These are phyloP conservation scores for Tolypocladium inflatum DNA, from an alignment of 2,329 filamentous ascomycete genomes.

Conservation along the genomic window DNA sequence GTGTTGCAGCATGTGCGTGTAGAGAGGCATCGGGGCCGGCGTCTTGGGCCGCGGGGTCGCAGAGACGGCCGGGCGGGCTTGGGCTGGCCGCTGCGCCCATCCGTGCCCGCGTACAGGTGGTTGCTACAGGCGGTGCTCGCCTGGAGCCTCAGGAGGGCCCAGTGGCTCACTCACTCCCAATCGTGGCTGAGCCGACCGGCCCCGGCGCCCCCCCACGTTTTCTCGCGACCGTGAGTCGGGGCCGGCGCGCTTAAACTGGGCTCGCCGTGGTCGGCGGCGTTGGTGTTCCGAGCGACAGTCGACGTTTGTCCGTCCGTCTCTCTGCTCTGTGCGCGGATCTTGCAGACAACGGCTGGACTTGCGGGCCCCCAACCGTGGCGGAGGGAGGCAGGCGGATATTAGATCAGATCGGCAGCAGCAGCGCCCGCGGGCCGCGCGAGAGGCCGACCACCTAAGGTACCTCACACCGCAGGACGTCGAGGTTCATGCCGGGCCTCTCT, in stretches of 20 bases:
- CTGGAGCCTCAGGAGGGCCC: not conserved
- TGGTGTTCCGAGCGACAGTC: not conserved
- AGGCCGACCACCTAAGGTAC: not conserved
- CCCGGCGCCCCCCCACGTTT: not conserved
- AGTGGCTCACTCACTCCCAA: not conserved
- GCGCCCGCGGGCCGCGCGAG: not conserved
- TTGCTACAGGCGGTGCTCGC: not conserved
- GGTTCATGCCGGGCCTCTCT: not conserved
- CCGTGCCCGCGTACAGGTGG: not conserved
- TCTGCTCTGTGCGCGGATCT: not conserved
- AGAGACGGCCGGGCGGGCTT: not conserved
- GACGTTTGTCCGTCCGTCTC: not conserved
- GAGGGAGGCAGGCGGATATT: not conserved
- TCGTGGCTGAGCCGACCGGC: not conserved
- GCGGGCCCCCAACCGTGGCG: not conserved
- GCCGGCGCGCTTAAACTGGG: not conserved
- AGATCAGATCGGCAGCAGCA: not conserved
- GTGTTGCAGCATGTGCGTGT: not conserved
- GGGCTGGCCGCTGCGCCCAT: not conserved
- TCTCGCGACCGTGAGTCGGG: not conserved
- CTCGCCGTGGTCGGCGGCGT: too few relatives aligned
- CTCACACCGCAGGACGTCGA: not conserved
- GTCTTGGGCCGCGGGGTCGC: not conserved
- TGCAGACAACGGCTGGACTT: not conserved
- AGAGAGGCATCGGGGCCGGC: not conserved